Conservation (phyloP, 2,329 filamentous ascomycete genomes). For the Penicillium griseofulvum region DNA sequence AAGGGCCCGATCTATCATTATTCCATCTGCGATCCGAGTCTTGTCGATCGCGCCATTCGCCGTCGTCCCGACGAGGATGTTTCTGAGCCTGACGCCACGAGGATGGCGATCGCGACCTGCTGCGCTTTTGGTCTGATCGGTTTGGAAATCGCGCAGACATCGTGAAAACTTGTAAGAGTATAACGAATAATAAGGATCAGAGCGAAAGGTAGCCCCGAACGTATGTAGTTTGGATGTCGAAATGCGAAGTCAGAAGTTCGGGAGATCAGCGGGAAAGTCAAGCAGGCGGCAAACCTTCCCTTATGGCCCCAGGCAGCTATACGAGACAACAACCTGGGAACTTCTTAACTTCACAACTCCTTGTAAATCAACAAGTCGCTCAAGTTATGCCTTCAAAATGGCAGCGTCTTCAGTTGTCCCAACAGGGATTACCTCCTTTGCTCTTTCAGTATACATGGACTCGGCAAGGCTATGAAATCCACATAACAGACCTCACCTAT, state of each 20-base stretch:
- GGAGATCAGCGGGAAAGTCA: conserved; percentile 23
- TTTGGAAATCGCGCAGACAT: conserved; percentile 38
- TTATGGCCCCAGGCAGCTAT: conserved; percentile 7
- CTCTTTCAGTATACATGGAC: conserved; percentile 39
- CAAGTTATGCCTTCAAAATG: conserved; percentile 36
- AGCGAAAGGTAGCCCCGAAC: neutral
- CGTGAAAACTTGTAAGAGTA: neutral
- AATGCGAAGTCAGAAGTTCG: conserved; percentile 18
- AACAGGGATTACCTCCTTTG: conserved; percentile 33
- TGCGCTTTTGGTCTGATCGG: conserved; percentile 38
- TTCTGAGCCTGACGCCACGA: conserved; percentile 40
- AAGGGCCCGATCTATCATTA: conserved; percentile 21
- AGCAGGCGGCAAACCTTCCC: conserved; percentile 26
- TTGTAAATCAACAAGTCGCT: neutral
- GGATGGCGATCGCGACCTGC: conserved; percentile 43
- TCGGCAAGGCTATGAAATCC: conserved; percentile 49
- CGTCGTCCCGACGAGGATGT: conserved; percentile 34
- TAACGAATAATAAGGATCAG: neutral
- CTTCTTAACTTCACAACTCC: neutral
- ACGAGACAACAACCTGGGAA: neutral
- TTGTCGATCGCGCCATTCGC: conserved; percentile 27
- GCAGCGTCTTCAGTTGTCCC: conserved; percentile 33
- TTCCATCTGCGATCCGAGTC: conserved; percentile 21
- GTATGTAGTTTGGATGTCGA: conserved; percentile 1
- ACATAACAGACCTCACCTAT: conserved; percentile 57